These are phyloP conservation scores for Talinum fruticosum DNA, from an alignment of 148 eudicot genomes.

Conservation along the genomic window DNA sequence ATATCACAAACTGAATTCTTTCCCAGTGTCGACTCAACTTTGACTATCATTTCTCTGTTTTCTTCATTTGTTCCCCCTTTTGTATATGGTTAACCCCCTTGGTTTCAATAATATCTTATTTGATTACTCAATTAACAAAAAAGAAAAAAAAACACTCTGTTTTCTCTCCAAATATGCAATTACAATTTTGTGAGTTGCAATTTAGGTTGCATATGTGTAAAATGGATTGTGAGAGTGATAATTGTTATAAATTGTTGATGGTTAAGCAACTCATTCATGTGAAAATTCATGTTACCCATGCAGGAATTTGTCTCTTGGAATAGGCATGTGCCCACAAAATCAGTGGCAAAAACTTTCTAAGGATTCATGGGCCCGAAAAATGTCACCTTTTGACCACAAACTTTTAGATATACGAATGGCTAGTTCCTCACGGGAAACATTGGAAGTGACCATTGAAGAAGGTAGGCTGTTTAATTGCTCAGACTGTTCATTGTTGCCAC, in stretches of 20 bases:
- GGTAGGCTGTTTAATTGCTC: conserved; percentile 39
- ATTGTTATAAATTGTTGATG: neutral
- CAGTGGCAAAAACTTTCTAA: conserved; percentile 73
- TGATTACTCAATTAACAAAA: too few species aligned
- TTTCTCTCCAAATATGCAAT: neutral
- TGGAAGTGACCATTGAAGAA: conserved; percentile 59
- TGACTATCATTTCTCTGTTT: too few species aligned
- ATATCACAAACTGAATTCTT: too few species aligned
- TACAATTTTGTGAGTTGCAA: neutral
- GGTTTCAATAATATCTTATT: too few species aligned
- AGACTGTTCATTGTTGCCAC: conserved; percentile 4
- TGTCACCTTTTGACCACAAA: conserved; percentile 92
- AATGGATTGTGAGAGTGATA: neutral
- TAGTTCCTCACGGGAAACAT: conserved; percentile 43
- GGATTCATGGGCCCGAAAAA: conserved; percentile 67
- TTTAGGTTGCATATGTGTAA: neutral
- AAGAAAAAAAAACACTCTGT: too few species aligned
- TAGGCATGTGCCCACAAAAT: conserved; percentile 84
- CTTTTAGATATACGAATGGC: conserved; percentile 59
- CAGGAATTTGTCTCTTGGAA: conserved; percentile 74
- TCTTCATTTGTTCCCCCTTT: too few species aligned
- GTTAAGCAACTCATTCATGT: neutral
- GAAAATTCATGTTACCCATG: conserved; percentile 7
- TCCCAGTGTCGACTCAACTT: too few species aligned
- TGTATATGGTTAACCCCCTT: too few species aligned